These are phyloP conservation scores for Marchantia paleacea DNA, from an alignment of 225 moss, liverwort and hornwort species.

Conservation along the genomic window DNA sequence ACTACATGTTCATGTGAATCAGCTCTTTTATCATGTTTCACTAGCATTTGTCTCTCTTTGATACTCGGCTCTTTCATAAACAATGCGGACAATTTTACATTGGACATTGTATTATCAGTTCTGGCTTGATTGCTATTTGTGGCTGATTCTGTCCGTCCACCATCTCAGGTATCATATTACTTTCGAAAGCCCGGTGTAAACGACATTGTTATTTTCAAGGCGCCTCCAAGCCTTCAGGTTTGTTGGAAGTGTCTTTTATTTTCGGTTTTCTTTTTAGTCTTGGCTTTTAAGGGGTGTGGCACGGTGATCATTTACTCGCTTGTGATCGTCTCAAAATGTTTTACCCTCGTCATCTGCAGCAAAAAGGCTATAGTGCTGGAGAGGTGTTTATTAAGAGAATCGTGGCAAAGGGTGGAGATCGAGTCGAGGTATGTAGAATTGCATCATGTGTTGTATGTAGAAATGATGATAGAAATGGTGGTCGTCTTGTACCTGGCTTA, in stretches of 20 bases:
- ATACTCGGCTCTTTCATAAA: no score
- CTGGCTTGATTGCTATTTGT: not conserved
- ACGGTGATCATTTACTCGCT: not conserved
- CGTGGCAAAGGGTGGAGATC: slow-evolving; percentile 79
- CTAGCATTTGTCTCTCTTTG: no score
- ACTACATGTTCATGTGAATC: no score
- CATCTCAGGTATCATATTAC: slow-evolving; percentile 82
- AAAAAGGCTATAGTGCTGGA: slow-evolving; percentile 73
- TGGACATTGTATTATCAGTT: not conserved
- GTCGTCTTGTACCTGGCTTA: no score
- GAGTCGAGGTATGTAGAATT: slow-evolving; percentile 62
- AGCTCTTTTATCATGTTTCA: no score
- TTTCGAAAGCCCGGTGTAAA: slow-evolving; percentile 81
- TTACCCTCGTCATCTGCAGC: slow-evolving; percentile 35
- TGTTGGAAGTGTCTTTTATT: not conserved
- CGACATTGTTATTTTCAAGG: slow-evolving; percentile 90
- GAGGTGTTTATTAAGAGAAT: slow-evolving; percentile 97
- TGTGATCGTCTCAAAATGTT: not conserved
- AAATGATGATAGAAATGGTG: no score
- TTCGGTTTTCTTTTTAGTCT: not conserved
- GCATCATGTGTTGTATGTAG: no score
- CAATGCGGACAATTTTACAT: no score
- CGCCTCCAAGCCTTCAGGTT: slow-evolving; percentile 87
- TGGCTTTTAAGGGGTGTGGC: not conserved
- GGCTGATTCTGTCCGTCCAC: not conserved